These are phyloP conservation scores for Jacaranda mimosifolia DNA, from an alignment of 257 asterid genomes.

Conservation along the genomic window DNA sequence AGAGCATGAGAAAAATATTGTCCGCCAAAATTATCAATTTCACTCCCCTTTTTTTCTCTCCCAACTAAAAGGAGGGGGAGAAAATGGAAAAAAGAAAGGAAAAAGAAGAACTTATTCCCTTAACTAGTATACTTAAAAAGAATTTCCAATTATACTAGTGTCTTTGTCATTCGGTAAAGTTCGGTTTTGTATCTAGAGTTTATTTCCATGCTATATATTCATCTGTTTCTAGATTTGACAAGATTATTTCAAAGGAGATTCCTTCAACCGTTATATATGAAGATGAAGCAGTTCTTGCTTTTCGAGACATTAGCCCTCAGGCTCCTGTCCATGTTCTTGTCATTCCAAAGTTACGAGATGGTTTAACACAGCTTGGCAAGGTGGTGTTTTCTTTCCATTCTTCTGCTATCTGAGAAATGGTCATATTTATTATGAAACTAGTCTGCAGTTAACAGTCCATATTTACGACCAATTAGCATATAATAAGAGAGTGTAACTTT, in stretches of 20 bases:
- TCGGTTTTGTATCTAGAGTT: not conserved
- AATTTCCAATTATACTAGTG: not conserved
- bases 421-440: not conserved
- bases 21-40: not conserved
- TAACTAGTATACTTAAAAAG: constrained; percentile 12
- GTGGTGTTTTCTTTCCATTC: constrained; percentile 42
- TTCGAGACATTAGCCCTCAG: constrained; percentile 89
- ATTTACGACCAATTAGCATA: not conserved
- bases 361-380: constrained; percentile 87
- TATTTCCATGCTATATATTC: constrained; percentile 21
- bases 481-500: not conserved
- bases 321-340: constrained; percentile 95
- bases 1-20: constrained; percentile 5
- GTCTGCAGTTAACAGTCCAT: constrained; percentile 1
- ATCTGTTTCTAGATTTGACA: constrained; percentile 69
- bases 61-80: not conserved
- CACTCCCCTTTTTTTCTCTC: not conserved
- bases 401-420: constrained; percentile 4
- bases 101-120: not conserved
- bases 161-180: not conserved
- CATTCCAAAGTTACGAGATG: constrained; percentile 89
- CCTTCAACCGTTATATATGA: constrained; percentile 86
- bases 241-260: constrained; percentile 91
- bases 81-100: not conserved
- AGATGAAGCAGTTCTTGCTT: constrained; percentile 91